Evolutionary conservation across 352 stramenopile genomes (phyloP), one percentile per base, ranked within the genome.

Genomic region (Globisporangium cystogenes): DNA sequence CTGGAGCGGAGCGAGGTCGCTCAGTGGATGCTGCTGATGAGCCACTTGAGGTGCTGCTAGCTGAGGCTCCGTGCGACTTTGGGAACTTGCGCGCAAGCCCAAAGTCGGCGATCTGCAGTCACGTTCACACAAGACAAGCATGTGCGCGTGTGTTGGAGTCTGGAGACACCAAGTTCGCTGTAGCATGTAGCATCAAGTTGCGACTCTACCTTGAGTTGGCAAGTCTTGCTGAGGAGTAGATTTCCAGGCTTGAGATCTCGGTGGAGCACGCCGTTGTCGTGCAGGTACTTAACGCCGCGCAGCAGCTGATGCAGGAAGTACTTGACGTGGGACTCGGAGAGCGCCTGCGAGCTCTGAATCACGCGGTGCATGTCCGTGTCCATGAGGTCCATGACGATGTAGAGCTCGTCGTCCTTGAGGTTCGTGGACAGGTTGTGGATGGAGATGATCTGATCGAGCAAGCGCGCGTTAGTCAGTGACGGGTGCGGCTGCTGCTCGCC

Each of bases 311-410:
- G 87, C n/a, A 98, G 72, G 59, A 98, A 97, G 57, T 90, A 96
- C 45, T 95, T 93, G 52, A 84, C 62, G 40, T 92, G 81, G 1
- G 74, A 71, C 51, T 90, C 78, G 1, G 78, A 87, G 18, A 92
- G 72, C 21, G 69, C 55, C 53, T 90, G 78, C 2, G 78, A 82
- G 53, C 78, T 93, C 50, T 95, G 82, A 20, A 96, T 93, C 43
- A 96, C 78, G 18, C 82, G 75, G 46, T 96, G 86, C 67, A 98
- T 68, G 58, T 98, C 93, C 3, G 84, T 97, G 64, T 98, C 93
- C 75, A 98, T 93, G 55, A 97, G 82, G 44, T 98, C 89, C 90
- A 98, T 97, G 7, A 97, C 68, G 42, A 98, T 96, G 62, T 98
- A 98, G n/a, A 98, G 67, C 61, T 97, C 92, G 49, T 98, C 91